Conservation (phyloP, 495 filamentous ascomycete genomes). For the Aspergillus campestris region DNA sequence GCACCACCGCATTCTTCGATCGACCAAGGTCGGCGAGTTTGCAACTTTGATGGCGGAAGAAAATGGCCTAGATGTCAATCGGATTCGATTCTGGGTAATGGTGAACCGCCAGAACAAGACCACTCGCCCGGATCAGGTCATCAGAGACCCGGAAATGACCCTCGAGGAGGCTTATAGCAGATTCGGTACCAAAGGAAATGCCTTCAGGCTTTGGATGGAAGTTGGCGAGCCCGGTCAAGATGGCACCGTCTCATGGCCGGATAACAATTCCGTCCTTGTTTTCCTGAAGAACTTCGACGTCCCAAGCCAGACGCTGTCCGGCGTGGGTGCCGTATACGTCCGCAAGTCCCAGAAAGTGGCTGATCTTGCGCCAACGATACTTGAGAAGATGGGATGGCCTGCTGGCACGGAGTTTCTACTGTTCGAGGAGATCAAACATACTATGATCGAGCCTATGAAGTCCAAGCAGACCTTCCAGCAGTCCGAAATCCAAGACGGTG, state of each 20-base stretch:
- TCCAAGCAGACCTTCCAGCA: slow-evolving; percentile 77
- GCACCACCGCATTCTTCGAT: slow-evolving; percentile 59
- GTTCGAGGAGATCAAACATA: slow-evolving; percentile 97
- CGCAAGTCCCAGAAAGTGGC: slow-evolving; percentile 77
- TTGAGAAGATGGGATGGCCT: slow-evolving; percentile 84
- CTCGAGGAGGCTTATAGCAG: slow-evolving; percentile 71
- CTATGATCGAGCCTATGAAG: slow-evolving; percentile 94
- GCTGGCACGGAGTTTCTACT: slow-evolving; percentile 51
- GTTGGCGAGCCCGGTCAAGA: slow-evolving; percentile 57
- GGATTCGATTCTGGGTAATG: slow-evolving; percentile 87
- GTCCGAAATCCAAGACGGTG: slow-evolving; percentile 93
- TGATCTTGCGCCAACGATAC: slow-evolving; percentile 73
- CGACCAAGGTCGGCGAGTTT: slow-evolving; percentile 67
- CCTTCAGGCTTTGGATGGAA: slow-evolving; percentile 84
- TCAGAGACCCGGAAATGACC: slow-evolving; percentile 67
- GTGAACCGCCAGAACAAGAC: slow-evolving; percentile 99
- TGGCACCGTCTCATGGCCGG: slow-evolving; percentile 61
- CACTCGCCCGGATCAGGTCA: slow-evolving; percentile 76
- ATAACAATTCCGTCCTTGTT: slow-evolving; percentile 61
- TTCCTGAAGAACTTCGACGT: slow-evolving; percentile 91
- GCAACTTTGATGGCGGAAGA: slow-evolving; percentile 60
- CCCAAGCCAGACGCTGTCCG: slow-evolving; percentile 61
- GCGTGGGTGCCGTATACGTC: slow-evolving; percentile 76
- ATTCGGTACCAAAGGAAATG: slow-evolving; percentile 57
- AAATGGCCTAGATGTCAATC: slow-evolving; percentile 45